phyloP scores from a whole-genome alignment of 768 basidiomycete genomes.

The Rhodotorula diobovata region DNA sequence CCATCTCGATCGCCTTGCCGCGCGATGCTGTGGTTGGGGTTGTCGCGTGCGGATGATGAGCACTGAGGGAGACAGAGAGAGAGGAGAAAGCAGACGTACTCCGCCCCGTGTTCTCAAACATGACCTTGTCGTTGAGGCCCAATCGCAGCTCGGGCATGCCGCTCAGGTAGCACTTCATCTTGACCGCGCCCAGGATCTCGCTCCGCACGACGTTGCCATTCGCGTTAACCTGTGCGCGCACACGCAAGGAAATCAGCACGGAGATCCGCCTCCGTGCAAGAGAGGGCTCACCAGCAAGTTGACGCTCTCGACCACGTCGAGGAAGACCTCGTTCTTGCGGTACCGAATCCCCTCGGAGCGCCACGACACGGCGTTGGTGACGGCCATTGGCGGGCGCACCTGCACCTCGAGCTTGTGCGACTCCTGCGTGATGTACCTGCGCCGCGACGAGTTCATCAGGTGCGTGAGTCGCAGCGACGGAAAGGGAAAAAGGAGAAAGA shows the following conservation, averaged over 20 bases:
- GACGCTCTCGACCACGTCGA: slow-evolving; percentile 96
- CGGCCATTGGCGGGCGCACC: slow-evolving; percentile 87
- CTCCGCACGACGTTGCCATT: slow-evolving; percentile 94
- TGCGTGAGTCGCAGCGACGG: background rate
- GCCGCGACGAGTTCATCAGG: background rate
- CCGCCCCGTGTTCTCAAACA: slow-evolving; percentile 96
- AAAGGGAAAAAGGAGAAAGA: too few species aligned
- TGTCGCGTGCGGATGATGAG: background rate
- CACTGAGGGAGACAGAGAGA: background rate
- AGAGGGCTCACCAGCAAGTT: slow-evolving; percentile 71
- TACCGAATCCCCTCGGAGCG: slow-evolving; percentile 94
- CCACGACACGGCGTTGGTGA: slow-evolving; percentile 98
- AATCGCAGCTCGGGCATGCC: slow-evolving; percentile 98
- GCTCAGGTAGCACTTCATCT: slow-evolving; percentile 99
- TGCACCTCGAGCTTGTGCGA: slow-evolving; percentile 87
- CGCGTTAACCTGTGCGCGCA: slow-evolving; percentile 70
- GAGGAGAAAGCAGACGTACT: slow-evolving; percentile 56
- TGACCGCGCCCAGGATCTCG: slow-evolving; percentile 95
- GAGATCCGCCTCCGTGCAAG: background rate
- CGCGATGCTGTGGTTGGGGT: slow-evolving; percentile 60
- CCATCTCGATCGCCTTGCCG: slow-evolving; percentile 98
- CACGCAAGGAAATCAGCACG: background rate
- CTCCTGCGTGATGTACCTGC: slow-evolving; percentile 94
- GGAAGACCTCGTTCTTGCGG: slow-evolving; percentile 97
- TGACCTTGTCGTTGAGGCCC: slow-evolving; percentile 97